Evolutionary conservation across 2,329 filamentous ascomycete genomes (phyloP), one percentile per base, ranked within the genome.

Genomic region (Alternaria rosae): DNA sequence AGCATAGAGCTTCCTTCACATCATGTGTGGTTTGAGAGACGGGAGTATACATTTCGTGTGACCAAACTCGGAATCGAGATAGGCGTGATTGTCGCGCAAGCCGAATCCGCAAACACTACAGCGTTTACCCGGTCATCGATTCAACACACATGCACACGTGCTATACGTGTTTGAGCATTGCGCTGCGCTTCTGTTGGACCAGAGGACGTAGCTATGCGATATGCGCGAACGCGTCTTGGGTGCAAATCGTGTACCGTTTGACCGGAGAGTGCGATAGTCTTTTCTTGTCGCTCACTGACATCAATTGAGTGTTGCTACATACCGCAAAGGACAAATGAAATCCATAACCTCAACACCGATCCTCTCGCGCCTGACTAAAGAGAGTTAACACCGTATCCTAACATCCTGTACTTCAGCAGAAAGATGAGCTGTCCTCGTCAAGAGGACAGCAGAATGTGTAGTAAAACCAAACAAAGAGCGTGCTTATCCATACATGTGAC

Each of bases 231-330:
- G 28, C 30, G 8, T 53, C 32, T 26, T 25, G 50, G 21, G 7
- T 38, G 51, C 32, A 43, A 5, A 32, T 44, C 47, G 47, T 28
- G 21, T 25, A 51, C 20, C 15, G 30, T n/a, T 42, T 17, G 54
- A 32, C 32, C 23, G 13, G 44, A 4, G 17, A 57, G 23, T 17
- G 35, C 13, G 32, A 30, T 38, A 20, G 10, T 32, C 41, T 45
- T 32, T 52, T 45, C 30, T 57, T 61, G 42, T 43, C 42, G 45
- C 50, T 61, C 26, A 53, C 38, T 61, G 48, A 58, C 48, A 54
- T 61, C 48, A 43, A 64, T 55, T 57, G 54, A 54, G 62, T 68
- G 62, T 70, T 70, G 61, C 71, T 73, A 73, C 71, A 72, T 73
- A 72, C 67, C 65, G 38, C 54, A 59, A 68, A 67, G 65, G 62